Evolutionary conservation across 805 yeast genomes (phyloP), one percentile per base, ranked within the genome.

Genomic region (Kuraishia cidri): DNA sequence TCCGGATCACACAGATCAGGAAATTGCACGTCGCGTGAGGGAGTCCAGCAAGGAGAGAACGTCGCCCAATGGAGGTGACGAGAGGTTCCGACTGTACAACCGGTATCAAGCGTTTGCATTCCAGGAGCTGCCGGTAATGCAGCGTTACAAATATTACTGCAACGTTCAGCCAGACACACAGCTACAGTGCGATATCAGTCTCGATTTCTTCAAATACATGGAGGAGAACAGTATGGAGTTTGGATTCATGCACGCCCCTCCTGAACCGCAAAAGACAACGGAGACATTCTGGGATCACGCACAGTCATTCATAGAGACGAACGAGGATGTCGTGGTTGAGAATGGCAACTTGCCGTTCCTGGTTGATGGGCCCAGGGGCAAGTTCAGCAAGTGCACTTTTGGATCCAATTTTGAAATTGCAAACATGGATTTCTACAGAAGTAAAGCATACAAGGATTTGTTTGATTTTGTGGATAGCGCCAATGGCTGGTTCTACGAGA

Each of bases 1-100:
- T 46, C 94, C 94, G 5, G 72, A 64, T 1, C 72, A 74, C 69
- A 69, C 83, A 41, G 83, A 81, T 56, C 58, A 59, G 48, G 69
- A 66, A 22, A 71, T 68, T 56, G 92, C 90, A 58, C 46, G 64
- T 60, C n/a, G 72, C 49, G 39, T 73, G 71, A 14, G 69, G 64
- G 3, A 46, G 48, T 31, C 60, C 53, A 10, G 62, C 72, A 49
- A 34, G 40, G 37, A 11, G 37, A 38, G 38, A 19, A 36, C 45
- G 38, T 37, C 47, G 30, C 43, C 54, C 34, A 38, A 50, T 39
- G 54, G 50, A 41, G 54, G 40, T 24, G 59, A 59, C 4, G 55
- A 68, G 33, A 66, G 64, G 38, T 66, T 62, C 48, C 66, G 66
- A 66, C 60, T 72, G 45, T 56, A 72, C 28, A 68, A 62, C 38